Percentiles rank a stretch among this genome's conserved stretches.
Conservation (phyloP, 108 stramenopile species). For the Bacterosira constricta region DNA sequence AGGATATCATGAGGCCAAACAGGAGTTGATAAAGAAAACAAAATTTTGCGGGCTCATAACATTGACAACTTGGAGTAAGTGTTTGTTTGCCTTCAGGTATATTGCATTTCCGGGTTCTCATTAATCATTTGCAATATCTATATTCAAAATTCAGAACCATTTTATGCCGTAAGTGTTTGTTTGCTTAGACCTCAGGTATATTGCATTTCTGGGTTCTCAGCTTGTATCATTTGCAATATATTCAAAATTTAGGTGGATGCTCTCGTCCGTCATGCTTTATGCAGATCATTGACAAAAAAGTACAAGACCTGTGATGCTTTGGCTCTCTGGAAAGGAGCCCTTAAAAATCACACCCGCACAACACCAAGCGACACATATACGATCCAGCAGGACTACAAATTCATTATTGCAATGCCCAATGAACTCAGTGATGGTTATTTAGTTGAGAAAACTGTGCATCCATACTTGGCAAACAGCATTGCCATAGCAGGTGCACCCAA, state of each 20-base stretch:
- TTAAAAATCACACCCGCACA: background rate
- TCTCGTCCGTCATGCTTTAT: slow-evolving; percentile 25
- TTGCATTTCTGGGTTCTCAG: no score
- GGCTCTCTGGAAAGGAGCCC: background rate
- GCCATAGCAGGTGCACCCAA: slow-evolving; percentile 23
- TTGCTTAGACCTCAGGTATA: no score
- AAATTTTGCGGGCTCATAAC: slow-evolving; percentile 16
- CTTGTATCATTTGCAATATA: no score
- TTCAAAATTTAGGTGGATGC: no score
- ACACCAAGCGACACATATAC: background rate
- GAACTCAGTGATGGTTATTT: slow-evolving; percentile 21
- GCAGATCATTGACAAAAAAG: slow-evolving; percentile 18
- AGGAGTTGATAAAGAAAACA: slow-evolving; percentile 4
- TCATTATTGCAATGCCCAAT: slow-evolving; percentile 23
- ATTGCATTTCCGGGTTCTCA: no score
- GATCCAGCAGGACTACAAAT: slow-evolving; percentile 9
- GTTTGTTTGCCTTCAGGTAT: no score
- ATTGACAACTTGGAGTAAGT: background rate
- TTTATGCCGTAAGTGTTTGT: no score
- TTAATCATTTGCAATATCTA: no score
- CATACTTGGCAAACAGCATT: slow-evolving; percentile 19
- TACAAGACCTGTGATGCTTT: slow-evolving; percentile 25
- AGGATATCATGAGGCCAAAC: slow-evolving; percentile 6
- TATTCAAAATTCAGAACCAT: no score
- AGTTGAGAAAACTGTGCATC: slow-evolving; percentile 19